Evolutionary conservation across 2,329 filamentous ascomycete species (phyloP), one percentile per base, ranked within the genome.

Genomic region (Cryphonectria parasitica): DNA sequence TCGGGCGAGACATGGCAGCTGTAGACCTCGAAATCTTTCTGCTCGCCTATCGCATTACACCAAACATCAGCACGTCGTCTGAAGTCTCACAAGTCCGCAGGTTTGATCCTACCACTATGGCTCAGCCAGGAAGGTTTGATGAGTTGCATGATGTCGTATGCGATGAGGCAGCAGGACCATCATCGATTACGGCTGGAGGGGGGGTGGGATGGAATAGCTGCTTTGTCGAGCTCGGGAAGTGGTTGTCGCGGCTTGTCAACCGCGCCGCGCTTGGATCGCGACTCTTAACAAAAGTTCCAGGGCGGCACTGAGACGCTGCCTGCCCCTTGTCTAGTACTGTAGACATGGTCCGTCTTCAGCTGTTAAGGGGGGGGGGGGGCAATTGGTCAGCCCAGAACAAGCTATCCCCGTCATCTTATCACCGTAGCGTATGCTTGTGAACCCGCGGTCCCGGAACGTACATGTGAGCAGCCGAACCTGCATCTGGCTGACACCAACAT

Each of bases 1-100:
- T 99, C 96, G 19, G 96, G 93, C 39, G 96, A 99, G 74, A 99
- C 90, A 85, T 98, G 93, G 81, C 95, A 98, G 83, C 94, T 97
- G 84, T 98, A 99, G 75, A 98, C 95, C 83, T 99, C 96, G 79
- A 97, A 97, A 80, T 98, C 95, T 80, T 98, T 98, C 80, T 97
- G 93, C 84, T 99, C 96, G 80, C 95, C 92, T 93, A 72, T 67
- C 69, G 66, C 64, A 69, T 61, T n/a, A 17, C 39, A 65, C 60
- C 45, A 68, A 63, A 76, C 75, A 75, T 77, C 77, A 74, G 70
- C 67, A 71, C 60, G 43, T 60, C 28, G 58, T 49, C 22, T n/a
- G 62, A 62, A 41, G 54, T 28, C 64, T 43, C 17, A 6, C 19
- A n/a, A 39, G 67, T n/a, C 11, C 2, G 13, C 2, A 17, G 22